Evolutionary conservation across 2,329 filamentous ascomycete species (phyloP), one percentile per base, ranked within the genome.

Genomic region (Elsinoe fawcettii): DNA sequence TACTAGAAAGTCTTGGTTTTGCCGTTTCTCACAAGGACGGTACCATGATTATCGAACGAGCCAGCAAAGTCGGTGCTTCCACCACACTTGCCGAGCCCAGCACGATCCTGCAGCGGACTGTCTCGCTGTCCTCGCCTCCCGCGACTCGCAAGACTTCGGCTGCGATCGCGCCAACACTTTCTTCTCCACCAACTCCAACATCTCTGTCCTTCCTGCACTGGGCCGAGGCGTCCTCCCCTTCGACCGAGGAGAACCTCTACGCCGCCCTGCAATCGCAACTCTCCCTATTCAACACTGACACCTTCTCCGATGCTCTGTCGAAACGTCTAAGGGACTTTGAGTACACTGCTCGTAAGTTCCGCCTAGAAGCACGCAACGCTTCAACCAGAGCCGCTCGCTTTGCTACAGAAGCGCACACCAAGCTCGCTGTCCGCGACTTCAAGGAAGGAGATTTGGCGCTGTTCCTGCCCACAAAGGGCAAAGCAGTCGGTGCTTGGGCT

Each of bases 381-480:
- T 83, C 92, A 11, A 93, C 97, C 63, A 91, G 91, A 67, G 87
- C 89, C 7, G 88, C 95, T 63, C 76, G 80, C 12, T 77, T 86
- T 46, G 88, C 95, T 63, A 87, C 86, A 66, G 93, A 97, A 66
- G 85, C 89, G 0, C 89, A 96, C 65, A 89, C 96, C 64, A 97
- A 97, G 76, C 96, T 99, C 67, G 91, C 93, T 1, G 96, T 93
- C 69, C 86, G 87, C 60, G 86, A 92, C 53, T 99, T 99, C 76
- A 97, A 96, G 68, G 91, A 96, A 71, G 92, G 93, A 6, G 93
- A 99, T 67, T 79, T 99, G 12, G 93, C 92, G 11, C 74, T 99
- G 1, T 99, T 99, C 75, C 75, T 99, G 39, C 93, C 93, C 0
- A 99, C 93, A 0, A 81, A 92, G 34, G 97, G 96, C 68, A 91